Evolutionary conservation across 1,284 basidiomycete species (phyloP), one percentile per base, ranked within the genome.

Genomic region (Leccinum pachyderme): DNA sequence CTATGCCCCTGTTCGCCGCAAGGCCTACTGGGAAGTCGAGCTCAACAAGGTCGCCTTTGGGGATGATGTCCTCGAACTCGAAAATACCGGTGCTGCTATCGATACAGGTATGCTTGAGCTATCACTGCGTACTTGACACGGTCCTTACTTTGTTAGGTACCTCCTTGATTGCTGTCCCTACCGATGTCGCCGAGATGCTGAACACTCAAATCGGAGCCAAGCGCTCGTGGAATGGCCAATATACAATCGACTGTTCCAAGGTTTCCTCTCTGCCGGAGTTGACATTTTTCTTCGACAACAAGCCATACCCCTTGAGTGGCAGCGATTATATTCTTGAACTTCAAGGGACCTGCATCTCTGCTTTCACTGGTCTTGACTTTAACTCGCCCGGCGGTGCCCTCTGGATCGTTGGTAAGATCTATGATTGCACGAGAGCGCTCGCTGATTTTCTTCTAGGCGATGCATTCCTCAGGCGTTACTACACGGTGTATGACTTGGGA

Each of bases 11-110:
- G 81, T 99, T 56, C 90, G 95, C 67, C 86, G 95, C 68, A 95
- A 93, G 81, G 97, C 95, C 7, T 99, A 99, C 79, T 99, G 97
- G 97, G 93, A 98, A 73, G 93, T 98, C 55, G 94, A 95, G 73
- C 86, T 99, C 27, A 81, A 93, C 75, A 87, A 87, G 71, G 83
- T 98, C 55, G 69, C 76, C 6, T 95, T 98, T 58, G 95, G 94
- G 54, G 81, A 88, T 50, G 95, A 96, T 51, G 81, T 79, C 48
- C 81, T 96, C 43, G 90, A 95, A 64, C 81, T 96, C 15, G 91
- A 95, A 63, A 88, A 85, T 75, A 94, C 94, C 52, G 94, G 95
- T 51, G 95, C 95, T 63, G 95, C 95, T 50, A 98, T 98, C 64
- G 95, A 98, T 72, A 98, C 95, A 31, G 95, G 93, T 86, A 67